Base-by-base conservation (phyloP, 225 moss, liverwort and hornwort species). In the Takakia lepidozioides region DNA sequence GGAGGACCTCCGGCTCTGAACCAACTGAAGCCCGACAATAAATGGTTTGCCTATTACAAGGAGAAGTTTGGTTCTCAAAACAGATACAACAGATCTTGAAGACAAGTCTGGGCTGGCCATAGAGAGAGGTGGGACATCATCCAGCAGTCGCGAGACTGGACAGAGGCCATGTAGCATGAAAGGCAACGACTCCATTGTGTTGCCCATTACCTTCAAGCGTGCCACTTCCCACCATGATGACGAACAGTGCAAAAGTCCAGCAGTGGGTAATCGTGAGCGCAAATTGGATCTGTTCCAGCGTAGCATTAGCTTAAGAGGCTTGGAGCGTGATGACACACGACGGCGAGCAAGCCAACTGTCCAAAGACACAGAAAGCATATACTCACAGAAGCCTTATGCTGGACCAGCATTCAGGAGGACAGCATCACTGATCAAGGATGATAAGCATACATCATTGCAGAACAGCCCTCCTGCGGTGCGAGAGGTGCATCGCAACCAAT, bases 171-270 rank as follows among this genome's bases (percentile, higher is more conserved):
- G 82, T 57, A 59, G 55, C 48, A 75, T 79, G 75, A 66, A 72
- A 72, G 71, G 75, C 48, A 74, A 71, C 32, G 54, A 79, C 55
- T 78, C 78, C 52, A 66, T 60, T 60, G 49, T 60, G 25, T 62
- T 69, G 57, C 71, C 83, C 14, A 11, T 56, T 42, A 51, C 51
- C 8, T 68, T 57, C 38, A 72, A 61, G 47, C 55, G 75, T 25
- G 25, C 63, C 35, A 18, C 48, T 3, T 61, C 58, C 8, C 49
- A 49, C 11, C 40, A 53, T 32, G 59, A 59, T 3, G 69, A 66
- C 53, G 62, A 68, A 28, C 57, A 29, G 32, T 62, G 49, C 5
- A 59, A 47, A 55, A 71, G 56, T 13, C 63, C 56, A 48, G 26
- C 48, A 48, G 57, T 19, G 51, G 48, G 40, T 8, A 49, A 62